Base-by-base conservation (phyloP, 2,329 filamentous ascomycete species). In the Epichloe sibirici region DNA sequence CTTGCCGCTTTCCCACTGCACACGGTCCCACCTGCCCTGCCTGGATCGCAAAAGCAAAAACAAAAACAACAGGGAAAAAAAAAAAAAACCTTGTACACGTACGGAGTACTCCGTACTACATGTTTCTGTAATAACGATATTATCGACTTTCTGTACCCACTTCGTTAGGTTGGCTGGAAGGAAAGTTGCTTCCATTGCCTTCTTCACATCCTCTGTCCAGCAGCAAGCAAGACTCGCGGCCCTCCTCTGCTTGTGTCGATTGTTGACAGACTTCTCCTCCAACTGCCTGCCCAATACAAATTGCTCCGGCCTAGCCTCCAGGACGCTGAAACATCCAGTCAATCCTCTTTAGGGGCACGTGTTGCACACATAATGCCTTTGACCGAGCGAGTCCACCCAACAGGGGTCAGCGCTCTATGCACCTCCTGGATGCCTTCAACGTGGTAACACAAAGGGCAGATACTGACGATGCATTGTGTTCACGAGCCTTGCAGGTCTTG, bases 401-500 rank as follows among this genome's bases (percentile, higher is more conserved):
- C 38, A 42, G 38, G 48, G 38, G 46, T 13, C 23, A 48, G 42
- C 45, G 23, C 35, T 52, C 51, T 31, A 40, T 48, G 51, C 46
- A 48, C 45, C 45, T 52, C 45, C 45, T 52, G 51, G 51, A 48
- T 52, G 46, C 46, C 40, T 49, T 49, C 28, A 40, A 40, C 28
- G 21, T 38, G 34, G 51, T 45, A 31, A 35, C 51, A 52, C 51
- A 52, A 43, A 49, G 48, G 11, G 39, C 38, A 38, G 39, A 43
- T 49, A 28, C 39, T 49, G 15, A 49, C 34, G 21, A 45, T 28
- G 42, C 39, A 51, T 6, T 35, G 42, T 21, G 45, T 40, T 17
- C 39, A 35, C 46, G 42, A 21, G 42, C 28, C 42, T 39, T n/a
- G 17, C 17, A 45, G 12, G 4, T 45, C 28, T 35, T 17, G 31